Evolutionary conservation across 345 rosid species (phyloP), one percentile per base, ranked within the genome.

Genomic region (Populus nigra): DNA sequence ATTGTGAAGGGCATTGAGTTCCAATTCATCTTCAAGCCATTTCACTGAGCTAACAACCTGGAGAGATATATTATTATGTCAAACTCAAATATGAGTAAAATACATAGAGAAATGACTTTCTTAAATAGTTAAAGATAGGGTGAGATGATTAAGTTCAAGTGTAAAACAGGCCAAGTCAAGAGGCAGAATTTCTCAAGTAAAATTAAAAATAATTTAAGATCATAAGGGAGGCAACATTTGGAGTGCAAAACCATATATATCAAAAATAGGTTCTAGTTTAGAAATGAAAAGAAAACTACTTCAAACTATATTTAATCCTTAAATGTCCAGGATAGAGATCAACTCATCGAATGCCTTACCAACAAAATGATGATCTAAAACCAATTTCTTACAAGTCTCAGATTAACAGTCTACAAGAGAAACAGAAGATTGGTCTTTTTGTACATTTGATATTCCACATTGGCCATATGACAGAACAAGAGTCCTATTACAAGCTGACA

Each of bases 1-100:
- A 79, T 91, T 92, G 82, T 92, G 97, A 78, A 94, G 97, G 65
- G 99, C 97, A 76, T 94, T 94, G 59, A 96, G 93, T 86, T 96
- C 99, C 85, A 96, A 80, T 86, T 96, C 98, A 84, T 96, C 99
- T 89, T 94, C 99, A 78, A 96, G 98, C 99, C 99, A 96, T 83
- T 96, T 96, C 57, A 96, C 97, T 25, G 98, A 92, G 86, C 98
- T 94, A 77, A 94, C 98, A 76, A 96, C 98, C 99, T 96, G 80
- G 63, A 77, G 75, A 55, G 59, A 82, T 73, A 82, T n/a, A 53
- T 45, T 65, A 69, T 68, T 76, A 74, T 61, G 53, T 57, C 27
- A 73, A 29, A 65, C 77, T 38, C 11, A 27, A 49, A 49, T 41
- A 29, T 39, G 68, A 5, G 59, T 55, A 23, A 68, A 71, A 7